Percentiles rank a stretch among this genome's conserved stretches.
Conservation (phyloP, 202 grass and related monocot species). For the Schoenoplectus triqueter region DNA sequence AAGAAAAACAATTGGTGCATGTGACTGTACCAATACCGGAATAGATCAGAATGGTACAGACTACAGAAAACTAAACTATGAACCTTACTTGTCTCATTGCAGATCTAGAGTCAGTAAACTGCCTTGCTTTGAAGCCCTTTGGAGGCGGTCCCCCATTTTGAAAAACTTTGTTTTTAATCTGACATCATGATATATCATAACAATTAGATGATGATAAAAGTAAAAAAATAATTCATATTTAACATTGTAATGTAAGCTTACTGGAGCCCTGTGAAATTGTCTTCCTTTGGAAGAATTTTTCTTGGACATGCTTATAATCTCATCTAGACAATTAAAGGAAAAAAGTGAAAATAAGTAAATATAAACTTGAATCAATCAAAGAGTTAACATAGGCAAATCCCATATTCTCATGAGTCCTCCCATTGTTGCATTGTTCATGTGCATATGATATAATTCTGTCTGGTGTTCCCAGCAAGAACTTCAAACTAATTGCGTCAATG, state of each 20-base stretch:
- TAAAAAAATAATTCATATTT: slow-evolving; percentile 15
- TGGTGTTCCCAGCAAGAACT: background rate
- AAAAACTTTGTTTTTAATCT: slow-evolving; percentile 78
- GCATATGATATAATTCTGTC: background rate
- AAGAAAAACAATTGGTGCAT: background rate
- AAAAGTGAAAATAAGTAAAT: slow-evolving; percentile 20
- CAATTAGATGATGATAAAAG: background rate
- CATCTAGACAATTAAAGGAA: slow-evolving; percentile 50
- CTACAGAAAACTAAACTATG: slow-evolving; percentile 11
- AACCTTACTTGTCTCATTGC: slow-evolving; percentile 72
- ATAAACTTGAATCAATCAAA: slow-evolving; percentile 10
- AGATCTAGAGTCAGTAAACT: slow-evolving; percentile 76
- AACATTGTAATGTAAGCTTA: slow-evolving; percentile 45
- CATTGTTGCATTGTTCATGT: slow-evolving; percentile 1
- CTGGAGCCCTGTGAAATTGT: slow-evolving; percentile 60
- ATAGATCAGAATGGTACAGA: background rate
- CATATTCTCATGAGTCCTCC: background rate
- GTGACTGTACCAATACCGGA: background rate
- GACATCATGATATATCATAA: slow-evolving; percentile 30
- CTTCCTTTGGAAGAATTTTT: slow-evolving; percentile 64
- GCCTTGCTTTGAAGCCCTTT: slow-evolving; percentile 56
- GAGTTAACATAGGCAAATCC: background rate
- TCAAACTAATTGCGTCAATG: background rate
- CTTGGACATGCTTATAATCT: slow-evolving; percentile 99
- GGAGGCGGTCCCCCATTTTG: slow-evolving; percentile 55